Base-by-base conservation (phyloP, 805 yeast species). In the Torulaspora delbrueckii region DNA sequence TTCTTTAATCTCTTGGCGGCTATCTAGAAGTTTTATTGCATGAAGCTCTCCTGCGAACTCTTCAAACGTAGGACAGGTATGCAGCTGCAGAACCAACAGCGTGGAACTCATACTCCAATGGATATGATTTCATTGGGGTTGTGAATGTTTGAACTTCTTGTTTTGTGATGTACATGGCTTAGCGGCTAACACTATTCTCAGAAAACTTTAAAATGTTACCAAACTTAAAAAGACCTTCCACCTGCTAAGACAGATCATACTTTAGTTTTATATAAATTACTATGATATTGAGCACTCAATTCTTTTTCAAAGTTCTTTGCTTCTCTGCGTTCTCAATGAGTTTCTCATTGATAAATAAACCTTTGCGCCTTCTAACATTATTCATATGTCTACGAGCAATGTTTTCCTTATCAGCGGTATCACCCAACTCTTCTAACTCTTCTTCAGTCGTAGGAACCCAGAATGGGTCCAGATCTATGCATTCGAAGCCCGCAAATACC, bases 371-470 rank as follows among this genome's bases (percentile, higher is more conserved):
- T 60, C 99, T 76, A 37, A 93, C 79, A 14, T 70, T 70, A 53
- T 87, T 88, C 83, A 93, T 85, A 62, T 91, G 90, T 60, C 75
- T 75, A 62, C 95, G 77, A 0, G 97, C 98, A 52, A 90, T 72
- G 59, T 93, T 93, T 58, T 88, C 98, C 57, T 86, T 77, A 56
- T 93, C 99, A 1, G 96, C 95, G 54, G 78, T 77, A 52, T 87
- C 96, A 23, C 99, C 99, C 37, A 87, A 71, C 47, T 88, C 95
- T 63, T 93, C 98, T 37, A 93, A 67, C 64, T 93, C 99, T 63
- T 89, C 97, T 57, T 87, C 97, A 0, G 99, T 93, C 2, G 93
- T 86, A 10, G 99, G 99, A 12, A 93, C 96, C 99, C 99, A 93
- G 73, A 86, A 93, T 37, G 99, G 99, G 71, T 93, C 98, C 54